Percentiles rank a stretch among this genome's conserved stretches.
phyloP scores from a whole-genome alignment of 2,329 filamentous ascomycete species.

The Aspergillus sp. region DNA sequence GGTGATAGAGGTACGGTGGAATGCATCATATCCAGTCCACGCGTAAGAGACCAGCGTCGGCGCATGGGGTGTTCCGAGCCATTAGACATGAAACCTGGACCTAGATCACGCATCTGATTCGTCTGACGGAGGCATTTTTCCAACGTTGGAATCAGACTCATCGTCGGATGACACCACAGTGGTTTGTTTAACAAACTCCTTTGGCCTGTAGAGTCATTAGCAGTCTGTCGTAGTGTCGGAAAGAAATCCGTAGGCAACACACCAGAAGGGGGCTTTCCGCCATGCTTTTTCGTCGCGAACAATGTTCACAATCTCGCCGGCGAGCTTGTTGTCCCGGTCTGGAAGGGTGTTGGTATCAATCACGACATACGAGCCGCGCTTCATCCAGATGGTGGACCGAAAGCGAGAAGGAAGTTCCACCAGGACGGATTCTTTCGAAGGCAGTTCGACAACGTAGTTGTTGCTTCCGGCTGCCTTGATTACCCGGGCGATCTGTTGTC shows the following conservation, averaged over 20 bases:
- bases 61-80: neutral
- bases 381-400: constrained; percentile 91
- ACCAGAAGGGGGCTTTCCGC: constrained; percentile 90
- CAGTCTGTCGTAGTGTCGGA: constrained; percentile 1
- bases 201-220: constrained; percentile 60
- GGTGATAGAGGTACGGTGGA: neutral
- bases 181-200: constrained; percentile 68
- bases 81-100: neutral
- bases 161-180: constrained; percentile 69
- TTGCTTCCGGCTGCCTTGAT: constrained; percentile 84
- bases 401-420: constrained; percentile 83
- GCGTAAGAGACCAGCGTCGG: neutral
- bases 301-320: constrained; percentile 88
- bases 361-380: constrained; percentile 81
- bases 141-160: constrained; percentile 75
- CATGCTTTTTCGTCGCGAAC: constrained; percentile 88
- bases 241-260: constrained; percentile 17
- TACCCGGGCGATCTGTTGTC: constrained; percentile 70
- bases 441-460: constrained; percentile 75
- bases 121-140: constrained; percentile 80
- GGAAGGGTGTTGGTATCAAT: constrained; percentile 69
- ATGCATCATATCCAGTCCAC: neutral
- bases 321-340: constrained; percentile 71
- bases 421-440: constrained; percentile 64
- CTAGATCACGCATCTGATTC: constrained; percentile 66